These are phyloP conservation scores for Corniculantispora saksenae DNA, from an alignment of 2,329 filamentous ascomycete genomes.

Conservation along the genomic window DNA sequence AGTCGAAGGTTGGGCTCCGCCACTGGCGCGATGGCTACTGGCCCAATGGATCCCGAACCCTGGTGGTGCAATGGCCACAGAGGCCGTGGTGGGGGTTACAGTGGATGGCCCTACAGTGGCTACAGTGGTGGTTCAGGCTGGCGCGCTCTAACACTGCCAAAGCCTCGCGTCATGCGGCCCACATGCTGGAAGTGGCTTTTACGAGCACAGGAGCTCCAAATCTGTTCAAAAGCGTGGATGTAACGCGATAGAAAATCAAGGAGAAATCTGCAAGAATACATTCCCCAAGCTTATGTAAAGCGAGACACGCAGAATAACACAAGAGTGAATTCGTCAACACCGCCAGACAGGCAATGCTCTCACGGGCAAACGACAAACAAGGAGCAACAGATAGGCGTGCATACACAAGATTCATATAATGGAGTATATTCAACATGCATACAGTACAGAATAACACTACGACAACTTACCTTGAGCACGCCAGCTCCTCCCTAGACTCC, in stretches of 20 bases:
- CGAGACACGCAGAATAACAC: too few relatives aligned
- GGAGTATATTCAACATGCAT: background rate
- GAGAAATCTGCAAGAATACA: too few relatives aligned
- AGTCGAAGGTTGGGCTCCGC: constrained; percentile 18
- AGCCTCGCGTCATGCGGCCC: constrained; percentile 4
- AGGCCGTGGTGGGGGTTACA: background rate
- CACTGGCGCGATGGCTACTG: background rate
- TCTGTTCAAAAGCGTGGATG: too few relatives aligned
- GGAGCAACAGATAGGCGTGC: background rate
- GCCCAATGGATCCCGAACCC: constrained; percentile 12
- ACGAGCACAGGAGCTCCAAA: background rate
- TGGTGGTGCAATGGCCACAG: background rate
- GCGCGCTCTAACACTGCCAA: background rate
- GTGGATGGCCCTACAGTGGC: too few relatives aligned
- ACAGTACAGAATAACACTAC: background rate
- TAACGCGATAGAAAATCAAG: too few relatives aligned
- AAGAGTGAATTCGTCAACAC: too few relatives aligned
- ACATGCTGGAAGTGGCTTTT: background rate
- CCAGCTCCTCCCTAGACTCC: background rate
- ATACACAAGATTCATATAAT: background rate
- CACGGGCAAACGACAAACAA: background rate
- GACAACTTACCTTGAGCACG: background rate
- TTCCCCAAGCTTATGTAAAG: too few relatives aligned
- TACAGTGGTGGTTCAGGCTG: background rate
- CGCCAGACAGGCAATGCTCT: background rate